Conservation (phyloP, 345 rosid species). For the Eutrema yunnanense region DNA sequence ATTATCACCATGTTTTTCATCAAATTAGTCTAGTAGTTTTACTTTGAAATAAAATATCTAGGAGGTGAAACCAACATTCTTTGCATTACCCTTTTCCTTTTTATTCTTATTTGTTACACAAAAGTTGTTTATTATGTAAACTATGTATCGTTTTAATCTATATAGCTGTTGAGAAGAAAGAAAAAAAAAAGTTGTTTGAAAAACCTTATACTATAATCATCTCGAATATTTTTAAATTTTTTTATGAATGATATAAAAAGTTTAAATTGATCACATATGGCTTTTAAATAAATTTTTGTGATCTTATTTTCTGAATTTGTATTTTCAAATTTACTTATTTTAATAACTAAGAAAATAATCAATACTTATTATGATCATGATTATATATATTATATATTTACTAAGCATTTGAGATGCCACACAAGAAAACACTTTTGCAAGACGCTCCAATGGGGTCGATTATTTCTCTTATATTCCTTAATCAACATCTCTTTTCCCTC, state of each 20-base stretch:
- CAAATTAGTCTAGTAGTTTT: constrained; percentile 7
- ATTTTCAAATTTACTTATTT: not conserved
- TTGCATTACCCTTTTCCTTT: not conserved
- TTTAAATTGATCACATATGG: not conserved
- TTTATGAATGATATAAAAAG: not conserved
- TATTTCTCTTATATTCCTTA: constrained; percentile 9
- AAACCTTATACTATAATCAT: not conserved
- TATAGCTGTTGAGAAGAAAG: too few species aligned
- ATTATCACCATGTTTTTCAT: constrained; percentile 10
- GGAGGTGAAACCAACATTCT: constrained; percentile 16
- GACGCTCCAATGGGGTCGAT: constrained; percentile 11
- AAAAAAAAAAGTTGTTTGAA: too few species aligned
- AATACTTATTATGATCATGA: not conserved
- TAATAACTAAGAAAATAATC: not conserved
- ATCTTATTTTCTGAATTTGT: not conserved
- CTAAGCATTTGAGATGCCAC: not conserved
- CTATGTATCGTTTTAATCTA: too few species aligned
- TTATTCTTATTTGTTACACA: not conserved
- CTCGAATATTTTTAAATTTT: not conserved
- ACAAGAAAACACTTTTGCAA: constrained; percentile 14
- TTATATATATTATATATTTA: not conserved
- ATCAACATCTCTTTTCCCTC: not conserved
- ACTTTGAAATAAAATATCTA: not conserved
- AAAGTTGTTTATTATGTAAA: not conserved
- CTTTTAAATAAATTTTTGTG: not conserved